Percentiles rank a stretch among this genome's conserved stretches.
Evolutionary conservation across 2,329 filamentous ascomycete genomes (phyloP).

Genomic region (Neophaeococcomyces mojaviensis): DNA sequence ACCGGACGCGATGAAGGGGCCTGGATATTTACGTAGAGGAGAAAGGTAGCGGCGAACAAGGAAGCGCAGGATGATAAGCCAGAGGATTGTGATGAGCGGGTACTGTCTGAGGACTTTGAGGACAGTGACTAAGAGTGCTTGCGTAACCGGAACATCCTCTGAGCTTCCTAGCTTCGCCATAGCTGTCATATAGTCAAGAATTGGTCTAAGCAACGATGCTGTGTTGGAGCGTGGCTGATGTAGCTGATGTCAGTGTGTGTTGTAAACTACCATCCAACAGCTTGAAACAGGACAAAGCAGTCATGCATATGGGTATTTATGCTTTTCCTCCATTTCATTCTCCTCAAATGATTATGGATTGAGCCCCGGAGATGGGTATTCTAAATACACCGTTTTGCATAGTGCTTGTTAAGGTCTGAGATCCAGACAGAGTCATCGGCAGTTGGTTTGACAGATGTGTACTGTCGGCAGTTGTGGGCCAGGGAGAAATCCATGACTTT

Average conservation of each 20-base stretch:
- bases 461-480: not conserved
- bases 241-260: too few species aligned
- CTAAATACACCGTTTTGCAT: not conserved
- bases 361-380: too few species aligned
- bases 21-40: constrained; percentile 35
- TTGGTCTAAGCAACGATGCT: too few species aligned
- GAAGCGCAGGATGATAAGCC: not conserved
- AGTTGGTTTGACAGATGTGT: not conserved
- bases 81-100: not conserved
- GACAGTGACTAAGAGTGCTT: not conserved
- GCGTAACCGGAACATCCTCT: not conserved
- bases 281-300: too few species aligned
- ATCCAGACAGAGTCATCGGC: not conserved
- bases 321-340: too few species aligned
- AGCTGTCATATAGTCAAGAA: too few species aligned
- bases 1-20: constrained; percentile 36
- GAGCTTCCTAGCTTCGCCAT: not conserved
- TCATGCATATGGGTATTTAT: too few species aligned
- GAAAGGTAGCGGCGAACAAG: constrained; percentile 38
- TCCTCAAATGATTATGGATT: too few species aligned
- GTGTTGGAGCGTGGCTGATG: too few species aligned
- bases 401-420: not conserved
- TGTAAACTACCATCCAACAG: too few species aligned
- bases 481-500: not conserved
- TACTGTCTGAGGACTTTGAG: not conserved